Conservation (phyloP, 2,329 filamentous ascomycete species). For the Tolypocladium sp. region DNA sequence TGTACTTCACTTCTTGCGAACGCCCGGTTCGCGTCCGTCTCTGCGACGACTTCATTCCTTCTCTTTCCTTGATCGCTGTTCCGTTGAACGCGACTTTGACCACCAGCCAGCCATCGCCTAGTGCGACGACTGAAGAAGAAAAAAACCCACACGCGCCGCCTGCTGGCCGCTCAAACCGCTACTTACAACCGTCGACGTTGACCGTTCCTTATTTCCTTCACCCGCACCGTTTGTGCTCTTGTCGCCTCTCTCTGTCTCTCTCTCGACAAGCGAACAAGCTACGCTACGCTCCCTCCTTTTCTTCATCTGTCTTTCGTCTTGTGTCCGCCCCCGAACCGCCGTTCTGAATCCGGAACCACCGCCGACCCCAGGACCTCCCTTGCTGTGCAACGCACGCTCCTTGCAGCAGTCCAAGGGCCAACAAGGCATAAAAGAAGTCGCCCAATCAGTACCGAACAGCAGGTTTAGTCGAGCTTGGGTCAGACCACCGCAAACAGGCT, state of each 20-base stretch:
- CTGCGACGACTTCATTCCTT: neutral
- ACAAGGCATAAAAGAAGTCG: neutral
- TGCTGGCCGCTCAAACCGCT: neutral
- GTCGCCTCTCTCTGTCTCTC: neutral
- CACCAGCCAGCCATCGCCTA: neutral
- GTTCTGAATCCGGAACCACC: neutral
- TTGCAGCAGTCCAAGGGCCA: neutral
- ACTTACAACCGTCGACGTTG: slow-evolving; percentile 14
- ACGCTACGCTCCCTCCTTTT: neutral
- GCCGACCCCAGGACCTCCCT: neutral
- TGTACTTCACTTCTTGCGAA: neutral
- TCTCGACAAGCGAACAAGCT: neutral
- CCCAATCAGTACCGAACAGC: neutral
- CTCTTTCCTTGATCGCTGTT: neutral
- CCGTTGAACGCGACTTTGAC: neutral
- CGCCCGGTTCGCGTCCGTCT: neutral
- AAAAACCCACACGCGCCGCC: neutral
- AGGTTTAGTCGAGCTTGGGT: neutral
- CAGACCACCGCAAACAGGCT: neutral
- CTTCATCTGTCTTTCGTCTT: neutral
- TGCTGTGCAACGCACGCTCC: neutral
- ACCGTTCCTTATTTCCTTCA: slow-evolving; percentile 13
- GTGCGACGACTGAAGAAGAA: neutral
- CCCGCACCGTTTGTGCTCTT: neutral
- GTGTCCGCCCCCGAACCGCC: neutral